These are phyloP conservation scores for Erysiphe pulchra DNA, from an alignment of 2,329 filamentous ascomycete genomes.

Conservation along the genomic window DNA sequence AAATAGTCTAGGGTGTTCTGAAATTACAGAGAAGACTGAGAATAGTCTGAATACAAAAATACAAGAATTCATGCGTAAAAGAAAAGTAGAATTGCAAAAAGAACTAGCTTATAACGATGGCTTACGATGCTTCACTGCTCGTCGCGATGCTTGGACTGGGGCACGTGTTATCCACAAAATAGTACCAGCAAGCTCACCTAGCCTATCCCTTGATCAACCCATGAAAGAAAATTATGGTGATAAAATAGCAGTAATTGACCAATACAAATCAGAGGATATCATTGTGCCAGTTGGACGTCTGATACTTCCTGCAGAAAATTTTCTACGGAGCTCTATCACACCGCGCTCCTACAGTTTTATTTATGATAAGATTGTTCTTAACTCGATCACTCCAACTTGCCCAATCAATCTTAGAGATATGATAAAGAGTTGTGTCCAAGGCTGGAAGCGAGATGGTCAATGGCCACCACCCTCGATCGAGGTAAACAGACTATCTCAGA, in stretches of 20 bases:
- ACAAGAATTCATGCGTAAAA: constrained; percentile 16
- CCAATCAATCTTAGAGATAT: constrained; percentile 73
- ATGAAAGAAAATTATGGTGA: constrained; percentile 13
- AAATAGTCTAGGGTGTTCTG: constrained; percentile 15
- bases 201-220: constrained; percentile 8
- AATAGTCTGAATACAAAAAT: constrained; percentile 6
- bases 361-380: constrained; percentile 69
- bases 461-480: constrained; percentile 42
- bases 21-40: constrained; percentile 17
- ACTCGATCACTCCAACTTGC: constrained; percentile 57
- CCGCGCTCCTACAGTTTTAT: constrained; percentile 53
- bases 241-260: constrained; percentile 6
- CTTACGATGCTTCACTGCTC: constrained; percentile 49
- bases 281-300: constrained; percentile 44
- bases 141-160: constrained; percentile 67
- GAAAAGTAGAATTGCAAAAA: constrained; percentile 25
- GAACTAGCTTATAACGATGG: constrained; percentile 62
- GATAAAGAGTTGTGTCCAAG: constrained; percentile 54
- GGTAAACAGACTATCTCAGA: not conserved
- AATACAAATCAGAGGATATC: constrained; percentile 9
- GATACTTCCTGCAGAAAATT: constrained; percentile 45
- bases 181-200: constrained; percentile 20
- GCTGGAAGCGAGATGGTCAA: constrained; percentile 82
- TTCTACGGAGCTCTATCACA: constrained; percentile 52
- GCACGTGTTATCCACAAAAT: constrained; percentile 29